Evolutionary conservation across 192 early-diverging fungal genomes (phyloP), one percentile per base, ranked within the genome.

Genomic region (Coemansia reversa): DNA sequence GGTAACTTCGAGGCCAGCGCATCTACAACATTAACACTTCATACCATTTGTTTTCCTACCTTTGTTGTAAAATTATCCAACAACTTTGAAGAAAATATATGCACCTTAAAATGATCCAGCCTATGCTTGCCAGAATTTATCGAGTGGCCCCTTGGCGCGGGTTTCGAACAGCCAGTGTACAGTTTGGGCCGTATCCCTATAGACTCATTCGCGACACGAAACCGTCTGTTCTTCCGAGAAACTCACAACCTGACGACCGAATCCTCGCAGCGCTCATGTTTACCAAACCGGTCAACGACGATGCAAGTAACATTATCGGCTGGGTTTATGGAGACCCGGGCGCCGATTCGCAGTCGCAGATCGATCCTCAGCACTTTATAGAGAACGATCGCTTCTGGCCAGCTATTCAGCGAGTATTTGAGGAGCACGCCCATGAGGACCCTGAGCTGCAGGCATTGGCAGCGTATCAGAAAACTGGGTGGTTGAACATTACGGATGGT

Each of bases 391-490:
- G 47, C 58, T 81, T 81, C 58, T 72, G 69, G 69, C 55, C 69
- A 7, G 51, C 55, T 25, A 70, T 81, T n/a, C 48, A 55, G 20
- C 8, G 58, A 22, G 67, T 76, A 22, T 27, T 81, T 12, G 65
- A 49, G 51, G 50, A 76, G 60, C 62, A 76, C 25, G 79, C 74
- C 18, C 79, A 81, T 56, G 63, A 69, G 61, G 79, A 81, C 32
- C 79, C 79, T 2, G 79, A 76, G 69, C 66, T 81, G 64, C 69
- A 72, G 63, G 65, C 79, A 20, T 70, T 65, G 63, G 79, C 79
- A 4, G 74, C 69, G 58, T 75, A 60, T 52, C 69, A 76, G 28
- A 81, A 81, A 64, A 65, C 48, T 39, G 79, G 79, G 19, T 81
- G 79, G 79, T 62, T 81, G 69, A 81, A 81, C 50, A 69, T 81